Evolutionary conservation across 345 rosid species (phyloP), one percentile per base, ranked within the genome.

Genomic region (Litchi chinensis): DNA sequence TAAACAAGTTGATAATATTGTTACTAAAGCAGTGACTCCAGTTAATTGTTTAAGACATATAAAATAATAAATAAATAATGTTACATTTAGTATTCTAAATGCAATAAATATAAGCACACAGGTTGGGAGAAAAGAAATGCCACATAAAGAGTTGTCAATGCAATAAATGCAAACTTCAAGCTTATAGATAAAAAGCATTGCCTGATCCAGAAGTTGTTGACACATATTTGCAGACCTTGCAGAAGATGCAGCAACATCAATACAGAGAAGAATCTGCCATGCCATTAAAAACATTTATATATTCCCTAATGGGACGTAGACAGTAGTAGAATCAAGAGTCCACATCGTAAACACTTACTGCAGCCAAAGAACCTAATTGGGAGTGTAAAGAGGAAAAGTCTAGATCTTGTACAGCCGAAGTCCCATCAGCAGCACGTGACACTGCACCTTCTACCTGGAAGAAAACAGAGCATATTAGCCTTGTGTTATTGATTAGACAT

Each of bases 211-310:
- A 77, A 95, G 96, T 80, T 88, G 95, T 79, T 82, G 87, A 78
- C 94, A 93, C 90, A 89, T 90, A 78, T 81, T 79, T 84, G 90
- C 85, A 37, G 95, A 89, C 86, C 82, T 92, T 65, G 99, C 98
- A 79, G 94, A 92, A 82, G 96, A 89, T 70, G 94, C 88, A 86
- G 99, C 98, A 70, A 91, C 94, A 84, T 95, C 99, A 65, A 95
- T 89, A 77, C 96, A 95, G 50, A 95, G 92, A 88, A 93, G 93
- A 85, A 90, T 82, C 99, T 95, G 88, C 79, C 79, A 92, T 70
- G 75, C 87, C 40, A 82, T n/a, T 67, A 74, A 44, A 76, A 63
- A 82, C 44, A 77, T 74, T 77, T 78, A 78, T 82, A 72, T 70
- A 73, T 65, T 62, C 64, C 57, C n/a, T 68, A 72, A 68, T 39